Percentiles rank a stretch among this genome's conserved stretches.
Evolutionary conservation across 306 rosid species (phyloP).

Genomic region (Quercus parvula): DNA sequence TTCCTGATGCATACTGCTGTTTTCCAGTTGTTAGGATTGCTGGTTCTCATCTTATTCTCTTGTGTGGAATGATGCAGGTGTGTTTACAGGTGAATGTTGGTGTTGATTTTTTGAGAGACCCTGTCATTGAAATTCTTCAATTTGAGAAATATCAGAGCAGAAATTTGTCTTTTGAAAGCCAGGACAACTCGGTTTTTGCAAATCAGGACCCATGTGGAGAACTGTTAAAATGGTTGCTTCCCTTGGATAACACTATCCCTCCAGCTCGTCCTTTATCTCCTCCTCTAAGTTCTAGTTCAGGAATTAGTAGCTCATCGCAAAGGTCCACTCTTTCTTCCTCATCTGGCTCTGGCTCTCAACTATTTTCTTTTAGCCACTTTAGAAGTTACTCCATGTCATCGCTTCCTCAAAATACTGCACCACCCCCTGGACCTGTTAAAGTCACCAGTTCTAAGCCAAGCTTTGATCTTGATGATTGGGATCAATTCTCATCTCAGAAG

Average conservation of each 20-base stretch:
- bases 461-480: slow-evolving; percentile 76
- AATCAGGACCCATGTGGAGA: slow-evolving; percentile 72
- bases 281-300: slow-evolving; percentile 46
- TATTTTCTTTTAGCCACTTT: slow-evolving; percentile 62
- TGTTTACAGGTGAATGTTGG: slow-evolving; percentile 83
- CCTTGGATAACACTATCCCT: slow-evolving; percentile 67
- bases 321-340: slow-evolving; percentile 44
- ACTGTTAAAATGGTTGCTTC: slow-evolving; percentile 86
- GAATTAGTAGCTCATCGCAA: slow-evolving; percentile 54
- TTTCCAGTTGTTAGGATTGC: slow-evolving; percentile 24
- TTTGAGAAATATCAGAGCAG: slow-evolving; percentile 70
- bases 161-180: slow-evolving; percentile 34
- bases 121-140: slow-evolving; percentile 91
- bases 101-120: slow-evolving; percentile 63
- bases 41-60: slow-evolving; percentile 54
- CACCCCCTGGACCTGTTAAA: slow-evolving; percentile 57
- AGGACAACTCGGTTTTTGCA: slow-evolving; percentile 34
- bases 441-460: slow-evolving; percentile 74
- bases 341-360: slow-evolving; percentile 53
- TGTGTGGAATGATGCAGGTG: slow-evolving; percentile 94
- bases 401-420: slow-evolving; percentile 55
- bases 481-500: slow-evolving; percentile 61
- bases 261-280: slow-evolving; percentile 53
- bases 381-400: slow-evolving; percentile 99
- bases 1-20: slow-evolving; percentile 21